Conservation (phyloP, 1,139 yeast species). For the Geotrichum cucujoidarum region DNA sequence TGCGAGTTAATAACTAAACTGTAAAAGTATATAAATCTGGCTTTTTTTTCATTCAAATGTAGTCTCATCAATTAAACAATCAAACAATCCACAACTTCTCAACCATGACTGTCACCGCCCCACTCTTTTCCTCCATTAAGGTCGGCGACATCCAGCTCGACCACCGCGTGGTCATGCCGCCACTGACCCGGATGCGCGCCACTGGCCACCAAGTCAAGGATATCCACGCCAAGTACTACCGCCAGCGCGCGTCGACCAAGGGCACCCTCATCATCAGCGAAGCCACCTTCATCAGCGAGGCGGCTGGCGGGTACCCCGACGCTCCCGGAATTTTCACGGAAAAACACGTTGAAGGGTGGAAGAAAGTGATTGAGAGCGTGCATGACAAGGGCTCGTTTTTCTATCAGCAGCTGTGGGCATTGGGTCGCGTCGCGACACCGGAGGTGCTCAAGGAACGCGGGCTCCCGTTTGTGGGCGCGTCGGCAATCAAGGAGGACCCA, state of each 20-base stretch:
- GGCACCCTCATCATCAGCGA: conserved; percentile 47
- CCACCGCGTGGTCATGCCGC: conserved; percentile 46
- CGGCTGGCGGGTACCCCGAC: conserved; percentile 40
- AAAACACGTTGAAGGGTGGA: conserved; percentile 50
- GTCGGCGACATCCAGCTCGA: conserved; percentile 27
- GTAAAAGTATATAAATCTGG: too few species aligned
- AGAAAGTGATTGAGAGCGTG: conserved; percentile 44
- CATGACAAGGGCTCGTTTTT: conserved; percentile 51
- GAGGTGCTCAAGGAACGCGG: conserved; percentile 39
- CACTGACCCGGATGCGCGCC: conserved; percentile 47
- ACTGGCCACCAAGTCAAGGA: conserved; percentile 41
- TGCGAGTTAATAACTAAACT: too few species aligned
- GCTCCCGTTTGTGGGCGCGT: conserved; percentile 20
- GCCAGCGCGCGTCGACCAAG: conserved; percentile 46
- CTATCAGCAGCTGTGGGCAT: conserved; percentile 54
- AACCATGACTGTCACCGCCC: too few species aligned
- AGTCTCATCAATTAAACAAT: too few species aligned
- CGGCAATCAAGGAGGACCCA: conserved; percentile 35
- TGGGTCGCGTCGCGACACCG: conserved; percentile 54
- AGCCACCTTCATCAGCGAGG: conserved; percentile 38
- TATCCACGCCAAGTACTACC: conserved; percentile 47
- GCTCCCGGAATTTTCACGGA: conserved; percentile 54
- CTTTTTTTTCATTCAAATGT: too few species aligned
- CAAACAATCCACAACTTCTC: too few species aligned
- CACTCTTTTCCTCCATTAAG: conserved; percentile 9